Evolutionary conservation across 768 basidiomycete genomes (phyloP), one percentile per base, ranked within the genome.

Genomic region (Lactarius sp.): DNA sequence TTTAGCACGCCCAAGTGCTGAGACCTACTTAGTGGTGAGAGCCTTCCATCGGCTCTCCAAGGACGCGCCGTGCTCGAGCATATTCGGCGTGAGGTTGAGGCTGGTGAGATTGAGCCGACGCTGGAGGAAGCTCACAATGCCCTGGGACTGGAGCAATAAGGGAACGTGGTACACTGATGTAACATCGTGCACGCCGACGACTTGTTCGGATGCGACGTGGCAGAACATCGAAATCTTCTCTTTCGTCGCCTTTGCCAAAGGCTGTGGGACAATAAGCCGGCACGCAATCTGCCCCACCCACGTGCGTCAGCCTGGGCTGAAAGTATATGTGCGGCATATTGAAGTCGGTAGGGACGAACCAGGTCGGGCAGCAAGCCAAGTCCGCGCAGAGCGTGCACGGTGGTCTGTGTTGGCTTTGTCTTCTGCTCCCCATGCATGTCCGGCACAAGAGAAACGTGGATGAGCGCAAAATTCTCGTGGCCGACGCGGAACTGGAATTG

Each of bases 401-500:
- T 96, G 16, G 95, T 96, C 74, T 99, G 96, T 0, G 96, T 99
- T 1, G 96, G 96, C 73, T 99, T 99, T 8, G 96, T 99, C 77
- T 99, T 99, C 72, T 98, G 96, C 74, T 99, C 96, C 60, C 96
- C 96, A 59, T 97, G 94, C 81, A 99, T 92, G 71, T 97, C 93
- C 18, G 96, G 96, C n/a, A 99, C 94, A 36, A 99, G 86, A 6
- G 93, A 95, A 53, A 99, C 96, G 69, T 98, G 95, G 64, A 98
- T 87, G 59, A 98, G 85, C 0, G 96, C 95, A 73, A 98, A 98
- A 76, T 98, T 98, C 62, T 94, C 92, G 72, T 90, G 84, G 18
- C 96, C 95, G 22, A 98, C 95, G 60, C 96, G 88, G 80, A 98
- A 98, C 73, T 99, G 96, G 81, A 99, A 99, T 74, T 99, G 96